Evolutionary conservation across 2,329 filamentous ascomycete species (phyloP).

Genomic region (Coleophoma cylindrospora): DNA sequence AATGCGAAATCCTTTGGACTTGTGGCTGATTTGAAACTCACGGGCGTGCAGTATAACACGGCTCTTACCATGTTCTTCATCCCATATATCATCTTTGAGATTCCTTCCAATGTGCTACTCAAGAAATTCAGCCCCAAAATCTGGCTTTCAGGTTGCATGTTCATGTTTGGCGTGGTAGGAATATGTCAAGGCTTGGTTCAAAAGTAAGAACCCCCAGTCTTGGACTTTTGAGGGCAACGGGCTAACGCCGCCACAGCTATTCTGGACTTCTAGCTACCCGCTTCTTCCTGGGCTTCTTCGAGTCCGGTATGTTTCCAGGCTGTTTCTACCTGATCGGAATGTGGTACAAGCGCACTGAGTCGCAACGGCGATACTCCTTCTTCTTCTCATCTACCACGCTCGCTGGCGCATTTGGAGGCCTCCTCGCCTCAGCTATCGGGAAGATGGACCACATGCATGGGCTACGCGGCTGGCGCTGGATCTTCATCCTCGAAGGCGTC

Average conservation of each 20-base stretch:
- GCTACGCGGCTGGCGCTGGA: conserved; percentile 75
- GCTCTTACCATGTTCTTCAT: conserved; percentile 79
- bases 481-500: conserved; percentile 73
- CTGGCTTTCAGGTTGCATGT: conserved; percentile 71
- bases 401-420: conserved; percentile 79
- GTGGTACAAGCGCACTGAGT: conserved; percentile 86
- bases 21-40: conserved; percentile 55
- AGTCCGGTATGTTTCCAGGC: conserved; percentile 73
- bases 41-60: conserved; percentile 62
- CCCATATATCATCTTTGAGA: conserved; percentile 68
- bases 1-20: conserved; percentile 69
- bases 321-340: conserved; percentile 74
- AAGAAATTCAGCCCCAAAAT: conserved; percentile 63
- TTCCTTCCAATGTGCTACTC: conserved; percentile 68
- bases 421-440: conserved; percentile 82
- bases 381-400: conserved; percentile 84
- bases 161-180: conserved; percentile 43
- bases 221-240: not conserved
- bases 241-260: conserved; percentile 47
- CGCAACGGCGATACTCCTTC: conserved; percentile 87
- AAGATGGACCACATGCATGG: conserved; percentile 70
- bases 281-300: conserved; percentile 79
- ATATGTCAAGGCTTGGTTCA: conserved; percentile 28
- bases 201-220: conserved; percentile 58
- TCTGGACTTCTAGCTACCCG: conserved; percentile 70